Base-by-base conservation (phyloP, 305 asterid species). In the Rubia occidens region DNA sequence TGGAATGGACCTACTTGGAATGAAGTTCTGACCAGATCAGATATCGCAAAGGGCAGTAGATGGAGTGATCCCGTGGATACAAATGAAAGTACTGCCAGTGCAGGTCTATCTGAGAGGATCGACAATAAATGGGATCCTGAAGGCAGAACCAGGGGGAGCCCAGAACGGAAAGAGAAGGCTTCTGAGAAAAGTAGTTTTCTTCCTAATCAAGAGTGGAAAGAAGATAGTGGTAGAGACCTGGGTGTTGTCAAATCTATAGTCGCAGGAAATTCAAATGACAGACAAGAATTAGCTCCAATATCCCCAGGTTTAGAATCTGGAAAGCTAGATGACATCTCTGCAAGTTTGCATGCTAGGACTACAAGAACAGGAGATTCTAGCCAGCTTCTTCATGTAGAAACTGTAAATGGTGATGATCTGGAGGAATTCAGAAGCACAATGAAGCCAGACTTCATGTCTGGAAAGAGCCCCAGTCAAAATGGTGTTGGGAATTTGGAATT, bases 1-100 rank as follows among this genome's bases (percentile, higher is more conserved):
- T 79, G 85, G 84, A 70, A 68, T 72, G 82, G 75, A 37, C 75
- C 81, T 6, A 72, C 78, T 51, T 81, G 87, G 87, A 82, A 79
- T 69, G 79, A 79, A 65, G 71, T 54, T 43, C 66, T 65, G 9
- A 71, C 70, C 68, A 77, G 71, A 54, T 61, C 83, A 5, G 79
- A 80, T 58, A 66, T 56, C 18, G 69, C 71, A 65, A 77, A 76
- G 76, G 77, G 72, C 74, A 70, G 76, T 68, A 75, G 80, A 29
- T 74, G 85, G 87, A 66, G 80, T 76, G 85, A 79, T 49, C 63
- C 55, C 67, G 72, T 32, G 40, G 79, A 47, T 64, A 71, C 81
- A 37, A 75, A 73, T 59, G 56, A 53, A 39, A 62, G 71, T 21
- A 20, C 61, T 70, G 58, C 73, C 71, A 79, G 69, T 65, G 78